Evolutionary conservation across 768 basidiomycete genomes (phyloP).

Genomic region (Megacollybia marginata): DNA sequence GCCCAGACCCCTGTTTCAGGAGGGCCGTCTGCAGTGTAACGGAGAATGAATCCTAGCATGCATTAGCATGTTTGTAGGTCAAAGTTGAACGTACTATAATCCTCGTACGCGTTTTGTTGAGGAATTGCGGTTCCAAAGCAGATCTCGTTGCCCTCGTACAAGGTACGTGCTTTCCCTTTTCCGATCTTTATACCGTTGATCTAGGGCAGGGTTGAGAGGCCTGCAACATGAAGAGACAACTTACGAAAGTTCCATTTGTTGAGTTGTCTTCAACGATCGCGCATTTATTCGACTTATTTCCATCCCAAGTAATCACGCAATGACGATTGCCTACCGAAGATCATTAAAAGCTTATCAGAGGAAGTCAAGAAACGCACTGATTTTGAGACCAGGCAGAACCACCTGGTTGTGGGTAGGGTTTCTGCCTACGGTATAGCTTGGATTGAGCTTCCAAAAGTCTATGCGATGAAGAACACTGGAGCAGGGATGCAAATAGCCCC

Average conservation of each 20-base stretch:
- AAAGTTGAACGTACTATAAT: slow-evolving; percentile 53
- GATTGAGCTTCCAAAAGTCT: slow-evolving; percentile 51
- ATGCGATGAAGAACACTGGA: slow-evolving; percentile 42
- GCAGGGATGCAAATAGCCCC: slow-evolving; percentile 70
- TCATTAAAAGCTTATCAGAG: slow-evolving; percentile 1
- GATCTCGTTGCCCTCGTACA: slow-evolving; percentile 63
- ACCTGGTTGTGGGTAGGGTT: slow-evolving; percentile 39
- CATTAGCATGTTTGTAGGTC: background rate
- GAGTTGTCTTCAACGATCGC: background rate
- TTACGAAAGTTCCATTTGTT: background rate
- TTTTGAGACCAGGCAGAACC: slow-evolving; percentile 61
- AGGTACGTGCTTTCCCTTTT: slow-evolving; percentile 28
- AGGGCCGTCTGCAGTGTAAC: slow-evolving; percentile 47
- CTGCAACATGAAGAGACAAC: background rate
- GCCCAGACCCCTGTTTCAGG: slow-evolving; percentile 50
- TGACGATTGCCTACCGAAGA: slow-evolving; percentile 21
- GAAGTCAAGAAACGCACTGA: slow-evolving; percentile 43
- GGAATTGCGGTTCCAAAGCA: slow-evolving; percentile 63
- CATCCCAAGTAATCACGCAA: slow-evolving; percentile 22
- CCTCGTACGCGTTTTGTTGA: slow-evolving; percentile 46
- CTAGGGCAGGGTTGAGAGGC: slow-evolving; percentile 16
- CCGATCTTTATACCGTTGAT: slow-evolving; percentile 36
- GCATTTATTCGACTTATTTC: background rate
- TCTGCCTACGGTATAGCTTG: slow-evolving; percentile 49
- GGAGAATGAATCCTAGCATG: slow-evolving; percentile 62